phyloP scores from a whole-genome alignment of 2,329 filamentous ascomycete species.

The Xylariales sp. region DNA sequence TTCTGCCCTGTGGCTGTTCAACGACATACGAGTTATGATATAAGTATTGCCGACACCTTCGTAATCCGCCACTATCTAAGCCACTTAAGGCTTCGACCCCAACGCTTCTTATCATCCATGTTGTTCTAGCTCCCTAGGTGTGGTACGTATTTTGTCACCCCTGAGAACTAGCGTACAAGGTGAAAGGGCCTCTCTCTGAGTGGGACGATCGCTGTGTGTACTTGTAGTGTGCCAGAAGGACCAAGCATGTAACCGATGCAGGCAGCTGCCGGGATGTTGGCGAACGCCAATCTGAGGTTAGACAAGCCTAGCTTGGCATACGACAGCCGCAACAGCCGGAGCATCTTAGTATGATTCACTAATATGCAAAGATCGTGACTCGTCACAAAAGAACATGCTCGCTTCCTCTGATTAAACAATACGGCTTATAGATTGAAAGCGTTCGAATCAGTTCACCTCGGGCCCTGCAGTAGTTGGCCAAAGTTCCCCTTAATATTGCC shows the following conservation, averaged over 20 bases:
- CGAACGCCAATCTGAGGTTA: slow-evolving; percentile 6
- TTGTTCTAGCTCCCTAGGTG: too few relatives aligned
- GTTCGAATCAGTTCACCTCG: background rate
- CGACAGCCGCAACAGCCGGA: background rate
- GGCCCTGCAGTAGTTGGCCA: background rate
- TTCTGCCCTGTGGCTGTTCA: background rate
- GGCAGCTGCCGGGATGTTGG: slow-evolving; percentile 1
- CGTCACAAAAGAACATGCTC: background rate
- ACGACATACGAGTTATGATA: background rate
- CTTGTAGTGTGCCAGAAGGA: slow-evolving; percentile 23
- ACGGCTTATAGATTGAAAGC: background rate
- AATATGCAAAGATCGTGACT: background rate
- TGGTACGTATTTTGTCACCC: background rate
- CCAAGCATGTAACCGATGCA: slow-evolving; percentile 24
- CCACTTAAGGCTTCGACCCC: background rate
- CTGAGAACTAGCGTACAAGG: background rate
- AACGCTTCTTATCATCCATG: too few relatives aligned
- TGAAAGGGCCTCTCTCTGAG: background rate
- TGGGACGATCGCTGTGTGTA: background rate
- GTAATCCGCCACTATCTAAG: background rate
- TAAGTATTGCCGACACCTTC: background rate
- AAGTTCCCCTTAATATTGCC: background rate
- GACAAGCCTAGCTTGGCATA: slow-evolving; percentile 25
- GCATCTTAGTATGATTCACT: slow-evolving; percentile 1
- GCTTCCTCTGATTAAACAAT: background rate